Evolutionary conservation across 345 rosid species (phyloP).

Genomic region (Lumnitzera littorea): DNA sequence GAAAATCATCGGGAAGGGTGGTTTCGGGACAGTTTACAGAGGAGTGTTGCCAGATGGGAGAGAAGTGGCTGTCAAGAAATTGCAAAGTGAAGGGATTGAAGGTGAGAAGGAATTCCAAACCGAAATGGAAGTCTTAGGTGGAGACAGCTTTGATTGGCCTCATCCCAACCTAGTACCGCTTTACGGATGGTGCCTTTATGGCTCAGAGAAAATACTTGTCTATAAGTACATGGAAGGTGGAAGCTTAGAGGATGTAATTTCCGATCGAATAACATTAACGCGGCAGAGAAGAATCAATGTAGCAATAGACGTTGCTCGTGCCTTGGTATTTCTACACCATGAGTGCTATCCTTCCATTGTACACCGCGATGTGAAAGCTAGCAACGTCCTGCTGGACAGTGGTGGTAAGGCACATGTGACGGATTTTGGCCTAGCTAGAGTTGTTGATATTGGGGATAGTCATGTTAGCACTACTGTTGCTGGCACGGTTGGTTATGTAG

Average conservation of each 20-base stretch:
- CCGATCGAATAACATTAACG: conserved; percentile 48
- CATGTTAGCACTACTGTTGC: conserved; percentile 92
- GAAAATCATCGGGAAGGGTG: conserved; percentile 81
- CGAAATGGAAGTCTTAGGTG: conserved; percentile 88
- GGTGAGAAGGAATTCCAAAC: conserved; percentile 86
- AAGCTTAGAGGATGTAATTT: conserved; percentile 68
- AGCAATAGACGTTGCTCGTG: conserved; percentile 68
- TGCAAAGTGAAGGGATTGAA: conserved; percentile 71
- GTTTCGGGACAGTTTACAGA: conserved; percentile 74
- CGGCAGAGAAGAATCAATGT: conserved; percentile 56
- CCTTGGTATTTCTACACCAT: conserved; percentile 74
- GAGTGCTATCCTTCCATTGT: conserved; percentile 87
- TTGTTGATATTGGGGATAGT: conserved; percentile 59
- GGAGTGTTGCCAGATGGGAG: conserved; percentile 78
- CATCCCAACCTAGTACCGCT: conserved; percentile 88
- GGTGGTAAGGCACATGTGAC: conserved; percentile 72
- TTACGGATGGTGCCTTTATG: conserved; percentile 83
- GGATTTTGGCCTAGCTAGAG: conserved; percentile 87
- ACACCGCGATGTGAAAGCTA: conserved; percentile 92
- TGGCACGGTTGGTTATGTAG: conserved; percentile 88
- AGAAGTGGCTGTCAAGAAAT: conserved; percentile 87
- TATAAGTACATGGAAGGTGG: conserved; percentile 92
- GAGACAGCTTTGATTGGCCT: conserved; percentile 78
- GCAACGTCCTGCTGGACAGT: conserved; percentile 73
- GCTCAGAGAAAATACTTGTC: conserved; percentile 69